A percentile compares a stretch with the other conserved stretches of the same genome.
phyloP scores from a whole-genome alignment of 177 flowering plant species.

The Vitis hybrid region DNA sequence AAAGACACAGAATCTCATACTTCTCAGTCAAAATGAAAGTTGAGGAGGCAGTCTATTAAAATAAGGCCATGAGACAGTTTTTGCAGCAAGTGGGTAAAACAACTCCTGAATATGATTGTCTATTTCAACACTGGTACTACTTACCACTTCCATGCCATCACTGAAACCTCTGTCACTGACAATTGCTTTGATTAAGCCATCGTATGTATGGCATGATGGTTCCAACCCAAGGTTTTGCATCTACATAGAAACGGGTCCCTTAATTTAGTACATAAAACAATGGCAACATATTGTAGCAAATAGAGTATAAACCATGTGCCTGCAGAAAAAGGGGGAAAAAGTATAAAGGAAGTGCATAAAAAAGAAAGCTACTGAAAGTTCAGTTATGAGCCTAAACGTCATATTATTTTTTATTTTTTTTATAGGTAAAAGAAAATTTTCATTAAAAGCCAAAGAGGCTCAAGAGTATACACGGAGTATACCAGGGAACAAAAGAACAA shows the following conservation, averaged over 20 bases:
- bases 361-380: neutral
- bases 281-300: neutral
- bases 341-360: neutral
- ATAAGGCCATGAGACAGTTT: neutral
- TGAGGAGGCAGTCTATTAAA: neutral
- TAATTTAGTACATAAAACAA: conserved; percentile 7
- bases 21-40: neutral
- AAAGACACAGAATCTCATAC: neutral
- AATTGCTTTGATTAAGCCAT: conserved; percentile 61
- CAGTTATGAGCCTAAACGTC: too few species aligned
- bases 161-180: conserved; percentile 35
- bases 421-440: too few species aligned
- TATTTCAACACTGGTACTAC: conserved; percentile 14
- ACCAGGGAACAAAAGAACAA: too few species aligned
- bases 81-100: too few species aligned
- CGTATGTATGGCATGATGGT: conserved; percentile 62
- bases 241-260: conserved; percentile 31
- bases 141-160: conserved; percentile 65
- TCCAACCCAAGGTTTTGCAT: conserved; percentile 75
- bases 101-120: too few species aligned
- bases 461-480: too few species aligned
- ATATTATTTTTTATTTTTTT: too few species aligned
- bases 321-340: neutral
- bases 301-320: neutral
- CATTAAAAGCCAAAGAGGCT: too few species aligned